Percentiles rank a stretch among this genome's conserved stretches.
phyloP scores from a whole-genome alignment of 2,329 filamentous ascomycete genomes.

The Monosporascus sp. region DNA sequence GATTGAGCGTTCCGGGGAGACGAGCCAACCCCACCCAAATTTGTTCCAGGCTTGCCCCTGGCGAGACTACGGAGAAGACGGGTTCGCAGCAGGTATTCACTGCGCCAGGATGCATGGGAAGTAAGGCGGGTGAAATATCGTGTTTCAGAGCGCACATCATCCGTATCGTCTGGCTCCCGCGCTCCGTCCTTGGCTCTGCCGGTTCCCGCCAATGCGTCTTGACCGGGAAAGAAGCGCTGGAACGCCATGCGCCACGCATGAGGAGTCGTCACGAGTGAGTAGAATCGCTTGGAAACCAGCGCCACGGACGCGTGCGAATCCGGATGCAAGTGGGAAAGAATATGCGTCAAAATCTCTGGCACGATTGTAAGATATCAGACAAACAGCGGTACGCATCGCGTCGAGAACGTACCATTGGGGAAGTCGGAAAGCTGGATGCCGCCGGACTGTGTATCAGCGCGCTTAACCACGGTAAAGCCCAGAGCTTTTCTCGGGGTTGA shows the following conservation, averaged over 20 bases:
- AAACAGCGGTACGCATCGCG: slow-evolving; percentile 5
- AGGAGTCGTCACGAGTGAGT: slow-evolving; percentile 79
- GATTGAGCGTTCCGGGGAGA: slow-evolving; percentile 45
- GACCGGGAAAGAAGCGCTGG: slow-evolving; percentile 80
- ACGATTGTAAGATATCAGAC: slow-evolving; percentile 16
- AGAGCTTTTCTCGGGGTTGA: slow-evolving; percentile 41
- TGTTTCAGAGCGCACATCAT: slow-evolving; percentile 62
- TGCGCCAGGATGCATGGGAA: slow-evolving; percentile 84
- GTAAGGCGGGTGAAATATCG: slow-evolving; percentile 81
- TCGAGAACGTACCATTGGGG: slow-evolving; percentile 67
- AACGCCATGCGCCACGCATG: slow-evolving; percentile 95
- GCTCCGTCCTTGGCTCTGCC: slow-evolving; percentile 31
- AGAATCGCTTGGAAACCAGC: slow-evolving; percentile 82
- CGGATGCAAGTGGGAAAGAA: slow-evolving; percentile 83
- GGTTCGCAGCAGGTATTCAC: slow-evolving; percentile 88
- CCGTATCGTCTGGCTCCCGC: slow-evolving; percentile 42
- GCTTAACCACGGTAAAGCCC: slow-evolving; percentile 53
- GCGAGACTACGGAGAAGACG: slow-evolving; percentile 74
- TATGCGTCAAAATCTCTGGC: slow-evolving; percentile 84
- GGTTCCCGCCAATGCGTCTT: slow-evolving; percentile 46
- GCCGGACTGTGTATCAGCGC: slow-evolving; percentile 31
- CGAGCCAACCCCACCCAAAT: slow-evolving; percentile 45
- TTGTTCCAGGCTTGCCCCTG: slow-evolving; percentile 71
- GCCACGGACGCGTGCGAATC: slow-evolving; percentile 77
- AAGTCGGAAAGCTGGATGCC: slow-evolving; percentile 51